Evolutionary conservation across 192 early-diverging fungal genomes (phyloP).

Genomic region (Entrophospora sp.): DNA sequence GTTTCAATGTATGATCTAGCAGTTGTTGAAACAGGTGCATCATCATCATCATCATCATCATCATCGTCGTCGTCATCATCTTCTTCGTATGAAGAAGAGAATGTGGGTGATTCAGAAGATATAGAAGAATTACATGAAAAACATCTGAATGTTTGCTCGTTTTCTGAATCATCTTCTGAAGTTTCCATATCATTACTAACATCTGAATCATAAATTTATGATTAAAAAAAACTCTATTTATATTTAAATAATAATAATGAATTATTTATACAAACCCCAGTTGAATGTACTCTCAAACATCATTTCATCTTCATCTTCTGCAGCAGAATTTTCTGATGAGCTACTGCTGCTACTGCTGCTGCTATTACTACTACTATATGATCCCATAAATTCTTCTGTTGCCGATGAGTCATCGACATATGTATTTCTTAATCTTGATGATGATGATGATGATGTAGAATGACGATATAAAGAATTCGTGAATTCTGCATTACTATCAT

Average conservation of each 20-base stretch:
- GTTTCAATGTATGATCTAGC: not conserved
- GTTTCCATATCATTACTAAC: not conserved
- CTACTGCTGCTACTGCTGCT: not conserved
- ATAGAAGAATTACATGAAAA: not conserved
- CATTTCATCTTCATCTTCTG: constrained; percentile 1
- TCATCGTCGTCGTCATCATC: no score
- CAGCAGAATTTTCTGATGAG: constrained; percentile 4
- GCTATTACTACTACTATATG: no score
- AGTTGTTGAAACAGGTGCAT: not conserved
- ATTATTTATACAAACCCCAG: constrained; percentile 6
- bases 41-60: not conserved
- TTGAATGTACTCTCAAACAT: constrained; percentile 1
- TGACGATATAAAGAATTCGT: constrained; percentile 1
- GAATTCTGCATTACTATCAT: constrained; percentile 1
- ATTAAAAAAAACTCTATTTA: not conserved
- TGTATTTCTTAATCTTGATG: not conserved
- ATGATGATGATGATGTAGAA: not conserved
- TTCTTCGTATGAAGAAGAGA: not conserved
- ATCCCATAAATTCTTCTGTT: not conserved
- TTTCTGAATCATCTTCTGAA: not conserved
- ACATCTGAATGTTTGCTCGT: not conserved
- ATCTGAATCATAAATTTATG: not conserved
- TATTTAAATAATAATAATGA: no score
- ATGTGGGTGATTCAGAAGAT: not conserved
- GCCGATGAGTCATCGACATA: not conserved